Conservation (phyloP, 2,329 filamentous ascomycete genomes). For the Aureobasidium sp. region DNA sequence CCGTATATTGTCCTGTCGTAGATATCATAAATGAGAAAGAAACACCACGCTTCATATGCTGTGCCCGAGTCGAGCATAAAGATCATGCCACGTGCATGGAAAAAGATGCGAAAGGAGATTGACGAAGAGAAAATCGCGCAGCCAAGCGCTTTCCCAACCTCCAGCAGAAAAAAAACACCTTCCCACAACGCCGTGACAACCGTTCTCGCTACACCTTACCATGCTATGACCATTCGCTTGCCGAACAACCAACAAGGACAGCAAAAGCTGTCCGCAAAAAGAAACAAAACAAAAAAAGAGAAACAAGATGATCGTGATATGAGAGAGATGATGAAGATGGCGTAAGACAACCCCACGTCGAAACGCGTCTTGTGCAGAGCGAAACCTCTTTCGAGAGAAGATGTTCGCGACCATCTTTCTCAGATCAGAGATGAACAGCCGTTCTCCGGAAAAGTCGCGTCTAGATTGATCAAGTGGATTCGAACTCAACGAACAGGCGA, state of each 20-base stretch:
- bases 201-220: constrained; percentile 10
- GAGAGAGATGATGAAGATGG: background rate
- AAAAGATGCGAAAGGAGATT: background rate
- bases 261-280: background rate
- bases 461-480: background rate
- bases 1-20: constrained; percentile 2
- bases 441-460: background rate
- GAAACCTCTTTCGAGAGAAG: background rate
- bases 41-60: background rate
- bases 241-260: background rate
- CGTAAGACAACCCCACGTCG: constrained; percentile 8
- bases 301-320: background rate
- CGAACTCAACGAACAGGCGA: background rate
- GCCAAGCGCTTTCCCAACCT: background rate
- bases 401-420: background rate
- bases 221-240: constrained; percentile 6
- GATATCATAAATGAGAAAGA: background rate
- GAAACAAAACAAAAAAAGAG: background rate
- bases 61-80: background rate
- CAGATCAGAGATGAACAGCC: background rate
- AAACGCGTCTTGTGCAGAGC: background rate
- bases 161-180: background rate
- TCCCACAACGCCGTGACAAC: background rate
- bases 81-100: background rate
- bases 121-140: background rate